Evolutionary conservation across 2,329 filamentous ascomycete species (phyloP), one percentile per base, ranked within the genome.

Genomic region (Nothophoma quercina): DNA sequence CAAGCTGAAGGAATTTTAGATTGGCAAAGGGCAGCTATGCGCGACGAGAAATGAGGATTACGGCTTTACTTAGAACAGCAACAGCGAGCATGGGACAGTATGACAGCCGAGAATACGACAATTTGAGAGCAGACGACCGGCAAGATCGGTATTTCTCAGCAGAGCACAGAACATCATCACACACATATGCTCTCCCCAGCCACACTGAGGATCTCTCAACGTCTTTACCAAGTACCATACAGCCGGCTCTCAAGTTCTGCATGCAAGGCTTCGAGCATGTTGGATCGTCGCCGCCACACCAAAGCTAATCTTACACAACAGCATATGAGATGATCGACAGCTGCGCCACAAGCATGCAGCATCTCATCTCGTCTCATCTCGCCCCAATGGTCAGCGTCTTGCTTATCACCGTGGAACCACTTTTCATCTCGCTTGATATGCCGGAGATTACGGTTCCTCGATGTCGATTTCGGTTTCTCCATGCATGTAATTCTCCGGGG

Each of bases 1-100:
- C 60, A 88, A 85, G 77, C 75, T 89, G n/a, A 73, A 73, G 59
- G 70, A 65, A 10, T 28, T 46, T 23, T 55, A n/a, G 13, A 46
- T 6, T 28, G 19, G 33, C 39, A 22, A n/a, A 15, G 8, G 5
- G 5, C 13, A 7, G 29, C 19, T 4, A 34, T 13, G 2, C 15
- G n/a, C 15, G 4, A 35, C 7, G 19, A 36, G 19, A 41, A 25
- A 42, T 7, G 21, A 28, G 16, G 22, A 12, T 9, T 15, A 35
- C 10, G 35, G 28, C 25, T 45, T 28, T 25, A 32, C 2, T 10
- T 8, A 13, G n/a, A 19, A 18, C 13, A 7, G 15, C 22, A 29
- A 3, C 10, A 22, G 12, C 22, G 10, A 33, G 13, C 1, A 9
- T 18, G 32, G 7, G 10, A 16, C 16, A 28, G n/a, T 10, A 26